These are phyloP conservation scores for Tephrocybe sp. DNA, from an alignment of 768 basidiomycete species.

Conservation along the genomic window DNA sequence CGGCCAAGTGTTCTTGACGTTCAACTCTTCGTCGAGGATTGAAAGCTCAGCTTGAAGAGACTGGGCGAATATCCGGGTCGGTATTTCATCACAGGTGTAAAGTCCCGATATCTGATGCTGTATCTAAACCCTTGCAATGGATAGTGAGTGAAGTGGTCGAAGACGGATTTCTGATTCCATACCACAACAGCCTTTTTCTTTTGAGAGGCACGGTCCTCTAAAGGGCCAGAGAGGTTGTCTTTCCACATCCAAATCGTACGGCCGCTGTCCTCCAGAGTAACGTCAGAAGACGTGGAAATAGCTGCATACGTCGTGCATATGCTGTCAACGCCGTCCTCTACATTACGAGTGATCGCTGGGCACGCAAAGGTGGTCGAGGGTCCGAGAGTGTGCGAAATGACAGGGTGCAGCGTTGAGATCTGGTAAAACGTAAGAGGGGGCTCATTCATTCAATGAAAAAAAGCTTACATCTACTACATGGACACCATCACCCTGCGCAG, in stretches of 20 bases:
- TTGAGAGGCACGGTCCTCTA: conserved; percentile 30
- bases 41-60: conserved; percentile 32
- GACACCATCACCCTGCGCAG: conserved; percentile 72
- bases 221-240: conserved; percentile 43
- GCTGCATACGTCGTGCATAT: conserved; percentile 57
- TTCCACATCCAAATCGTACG: conserved; percentile 65
- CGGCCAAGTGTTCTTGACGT: conserved; percentile 20
- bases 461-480: conserved; percentile 66
- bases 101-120: conserved; percentile 36
- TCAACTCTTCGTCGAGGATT: conserved; percentile 27
- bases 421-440: conserved; percentile 23
- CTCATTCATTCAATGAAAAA: conserved; percentile 2
- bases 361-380: conserved; percentile 63
- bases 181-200: conserved; percentile 32
- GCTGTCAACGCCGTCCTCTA: conserved; percentile 30
- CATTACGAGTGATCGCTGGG: conserved; percentile 48
- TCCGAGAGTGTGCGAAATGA: conserved; percentile 68
- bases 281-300: conserved; percentile 47
- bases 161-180: conserved; percentile 1
- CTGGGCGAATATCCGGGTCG: conserved; percentile 25
- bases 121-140: conserved; percentile 33
- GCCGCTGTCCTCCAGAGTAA: conserved; percentile 37
- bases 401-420: conserved; percentile 64
- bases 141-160: conserved; percentile 14
- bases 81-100: conserved; percentile 21